Evolutionary conservation across 225 moss, liverwort and hornwort species (phyloP).

Genomic region (Polytrichum formosum): DNA sequence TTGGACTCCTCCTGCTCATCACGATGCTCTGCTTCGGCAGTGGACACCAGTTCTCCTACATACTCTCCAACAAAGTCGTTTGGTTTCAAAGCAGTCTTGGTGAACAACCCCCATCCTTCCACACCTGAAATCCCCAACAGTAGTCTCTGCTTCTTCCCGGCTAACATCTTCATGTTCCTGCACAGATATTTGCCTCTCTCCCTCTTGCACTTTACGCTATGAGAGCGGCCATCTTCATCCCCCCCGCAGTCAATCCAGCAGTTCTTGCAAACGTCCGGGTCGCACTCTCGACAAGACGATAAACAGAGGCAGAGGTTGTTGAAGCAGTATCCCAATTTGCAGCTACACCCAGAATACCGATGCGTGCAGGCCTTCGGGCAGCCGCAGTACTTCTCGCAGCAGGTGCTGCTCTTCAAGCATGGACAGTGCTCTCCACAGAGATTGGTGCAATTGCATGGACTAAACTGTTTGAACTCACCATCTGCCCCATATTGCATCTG

Average conservation of each 20-base stretch:
- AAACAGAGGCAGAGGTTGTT: conserved; percentile 32
- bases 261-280: conserved; percentile 39
- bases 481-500: conserved; percentile 3
- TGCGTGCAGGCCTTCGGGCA: conserved; percentile 31
- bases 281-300: conserved; percentile 29
- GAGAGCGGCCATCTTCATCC: background rate
- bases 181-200: conserved; percentile 7
- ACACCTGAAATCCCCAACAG: conserved; percentile 24
- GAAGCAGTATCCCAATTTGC: conserved; percentile 29
- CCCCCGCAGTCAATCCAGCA: conserved; percentile 29
- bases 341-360: conserved; percentile 35
- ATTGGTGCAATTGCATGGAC: conserved; percentile 27
- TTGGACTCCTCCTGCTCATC: conserved; percentile 22
- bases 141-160: conserved; percentile 11
- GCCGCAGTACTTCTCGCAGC: conserved; percentile 45
- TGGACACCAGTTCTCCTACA: conserved; percentile 28
- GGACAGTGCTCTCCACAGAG: conserved; percentile 31
- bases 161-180: conserved; percentile 36
- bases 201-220: background rate
- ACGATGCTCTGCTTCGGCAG: conserved; percentile 25
- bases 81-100: conserved; percentile 9
- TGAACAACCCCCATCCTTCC: conserved; percentile 34
- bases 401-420: conserved; percentile 12
- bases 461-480: conserved; percentile 17
- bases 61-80: conserved; percentile 37